Conservation (phyloP, 306 rosid species). For the Senna siamea region DNA sequence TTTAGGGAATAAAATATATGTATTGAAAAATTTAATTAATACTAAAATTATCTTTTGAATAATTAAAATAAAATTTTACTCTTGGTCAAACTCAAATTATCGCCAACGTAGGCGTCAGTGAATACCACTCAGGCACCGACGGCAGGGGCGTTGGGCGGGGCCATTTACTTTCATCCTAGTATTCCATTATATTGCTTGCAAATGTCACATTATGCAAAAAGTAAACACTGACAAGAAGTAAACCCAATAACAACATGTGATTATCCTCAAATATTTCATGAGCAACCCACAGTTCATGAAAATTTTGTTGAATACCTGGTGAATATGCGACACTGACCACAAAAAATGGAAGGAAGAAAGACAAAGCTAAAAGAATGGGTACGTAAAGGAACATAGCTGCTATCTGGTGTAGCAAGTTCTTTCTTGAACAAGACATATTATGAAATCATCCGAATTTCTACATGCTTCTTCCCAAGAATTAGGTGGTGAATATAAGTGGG, state of each 20-base stretch:
- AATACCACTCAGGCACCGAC: too few species aligned
- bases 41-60: too few species aligned
- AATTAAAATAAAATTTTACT: too few species aligned
- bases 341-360: background rate
- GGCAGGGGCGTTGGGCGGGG: too few species aligned
- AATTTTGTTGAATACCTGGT: background rate
- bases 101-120: too few species aligned
- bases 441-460: background rate
- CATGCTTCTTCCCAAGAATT: slow-evolving; percentile 24
- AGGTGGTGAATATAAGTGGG: background rate
- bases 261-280: background rate
- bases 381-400: background rate
- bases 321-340: background rate
- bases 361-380: background rate
- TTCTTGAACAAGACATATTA: slow-evolving; percentile 9
- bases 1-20: too few species aligned
- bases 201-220: background rate
- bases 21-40: too few species aligned
- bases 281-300: background rate
- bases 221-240: background rate
- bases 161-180: too few species aligned
- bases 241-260: background rate
- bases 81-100: too few species aligned
- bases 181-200: background rate
- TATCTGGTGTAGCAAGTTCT: background rate